Conservation (phyloP, 73 alveolate species). For the Stentor roeselii region DNA sequence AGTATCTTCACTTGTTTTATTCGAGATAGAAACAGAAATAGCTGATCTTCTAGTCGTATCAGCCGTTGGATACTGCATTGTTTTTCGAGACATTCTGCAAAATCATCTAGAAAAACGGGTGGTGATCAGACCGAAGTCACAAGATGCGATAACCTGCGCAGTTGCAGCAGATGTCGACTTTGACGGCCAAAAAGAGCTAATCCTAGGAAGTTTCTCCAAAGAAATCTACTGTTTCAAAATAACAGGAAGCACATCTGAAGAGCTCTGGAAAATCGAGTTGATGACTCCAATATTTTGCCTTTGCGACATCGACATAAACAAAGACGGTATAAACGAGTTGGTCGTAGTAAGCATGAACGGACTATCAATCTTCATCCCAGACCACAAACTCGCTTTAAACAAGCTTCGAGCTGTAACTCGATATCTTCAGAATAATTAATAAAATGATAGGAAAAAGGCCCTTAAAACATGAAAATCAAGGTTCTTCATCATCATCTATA, state of each 20-base stretch:
- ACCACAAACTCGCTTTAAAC: neutral
- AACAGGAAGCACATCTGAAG: neutral
- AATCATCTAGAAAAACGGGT: neutral
- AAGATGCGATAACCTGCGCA: conserved; percentile 17
- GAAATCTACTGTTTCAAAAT: neutral
- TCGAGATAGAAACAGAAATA: neutral
- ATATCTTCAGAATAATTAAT: no score
- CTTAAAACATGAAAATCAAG: no score
- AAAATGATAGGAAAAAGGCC: no score
- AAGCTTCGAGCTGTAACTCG: neutral
- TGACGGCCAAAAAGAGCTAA: conserved; percentile 17
- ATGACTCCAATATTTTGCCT: neutral
- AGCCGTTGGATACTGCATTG: conserved; percentile 3
- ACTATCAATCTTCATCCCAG: neutral
- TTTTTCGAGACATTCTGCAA: neutral
- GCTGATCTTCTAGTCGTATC: conserved; percentile 4
- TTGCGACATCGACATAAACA: conserved; percentile 1
- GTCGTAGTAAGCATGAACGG: conserved; percentile 2
- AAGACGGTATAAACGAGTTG: neutral
- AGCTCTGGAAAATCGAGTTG: neutral
- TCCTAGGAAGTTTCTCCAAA: neutral
- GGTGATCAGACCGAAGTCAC: neutral
- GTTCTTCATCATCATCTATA: no score
- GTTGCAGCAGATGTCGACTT: conserved; percentile 1
- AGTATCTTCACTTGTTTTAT: neutral